phyloP scores from a whole-genome alignment of 2,329 filamentous ascomycete genomes.

The Penicillium polonicum region DNA sequence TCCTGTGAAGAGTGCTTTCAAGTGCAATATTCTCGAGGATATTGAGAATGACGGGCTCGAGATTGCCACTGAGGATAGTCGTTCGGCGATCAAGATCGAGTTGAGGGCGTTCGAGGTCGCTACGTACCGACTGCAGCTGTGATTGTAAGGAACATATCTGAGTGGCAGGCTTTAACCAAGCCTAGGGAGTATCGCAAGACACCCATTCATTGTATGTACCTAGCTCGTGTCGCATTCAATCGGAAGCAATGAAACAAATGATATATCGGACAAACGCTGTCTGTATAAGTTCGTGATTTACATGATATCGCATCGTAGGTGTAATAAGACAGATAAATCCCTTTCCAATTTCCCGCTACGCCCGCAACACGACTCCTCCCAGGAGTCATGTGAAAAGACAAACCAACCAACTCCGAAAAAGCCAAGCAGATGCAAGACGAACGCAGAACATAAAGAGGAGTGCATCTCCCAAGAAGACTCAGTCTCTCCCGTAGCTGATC shows the following conservation, averaged over 20 bases:
- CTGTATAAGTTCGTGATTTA: conserved; percentile 12
- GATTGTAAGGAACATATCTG: conserved; percentile 3
- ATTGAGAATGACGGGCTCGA: conserved; percentile 64
- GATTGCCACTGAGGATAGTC: conserved; percentile 40
- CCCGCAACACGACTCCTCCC: conserved; percentile 3
- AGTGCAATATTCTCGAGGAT: conserved; percentile 87
- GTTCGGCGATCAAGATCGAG: conserved; percentile 57
- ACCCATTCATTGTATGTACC: not conserved
- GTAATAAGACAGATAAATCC: not conserved
- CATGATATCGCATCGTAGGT: conserved; percentile 11
- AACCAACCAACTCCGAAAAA: conserved; percentile 13
- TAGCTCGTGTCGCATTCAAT: not conserved
- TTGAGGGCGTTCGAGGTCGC: conserved; percentile 82
- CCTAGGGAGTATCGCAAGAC: not conserved
- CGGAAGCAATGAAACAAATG: not conserved
- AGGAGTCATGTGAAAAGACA: conserved; percentile 1
- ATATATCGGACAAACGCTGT: conserved; percentile 2
- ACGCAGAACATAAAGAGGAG: not conserved
- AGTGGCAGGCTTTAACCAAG: not conserved
- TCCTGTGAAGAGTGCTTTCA: conserved; percentile 72
- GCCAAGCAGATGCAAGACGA: conserved; percentile 4
- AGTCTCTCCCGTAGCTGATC: conserved; percentile 47
- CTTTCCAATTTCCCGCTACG: conserved; percentile 5
- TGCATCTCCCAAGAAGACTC: not conserved
- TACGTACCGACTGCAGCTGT: conserved; percentile 68